Conservation (phyloP, 495 filamentous ascomycete genomes). For the Penicillium flavigenum region DNA sequence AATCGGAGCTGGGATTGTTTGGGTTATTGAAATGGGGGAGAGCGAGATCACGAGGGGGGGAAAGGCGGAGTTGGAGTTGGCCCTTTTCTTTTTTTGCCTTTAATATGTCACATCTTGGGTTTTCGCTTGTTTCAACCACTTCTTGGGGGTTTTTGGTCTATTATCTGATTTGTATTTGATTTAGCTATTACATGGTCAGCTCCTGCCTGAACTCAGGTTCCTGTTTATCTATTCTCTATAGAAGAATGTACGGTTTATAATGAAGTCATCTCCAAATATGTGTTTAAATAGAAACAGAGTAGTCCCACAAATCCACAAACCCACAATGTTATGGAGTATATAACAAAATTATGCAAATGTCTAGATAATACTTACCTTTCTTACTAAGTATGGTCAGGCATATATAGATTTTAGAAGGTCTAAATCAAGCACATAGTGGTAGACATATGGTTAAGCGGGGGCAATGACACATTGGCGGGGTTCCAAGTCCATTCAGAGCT, state of each 20-base stretch:
- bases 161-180: not conserved
- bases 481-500: slow-evolving; percentile 1
- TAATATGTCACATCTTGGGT: slow-evolving; percentile 3
- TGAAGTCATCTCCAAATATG: slow-evolving; percentile 4
- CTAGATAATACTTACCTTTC: too few relatives aligned
- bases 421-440: not conserved
- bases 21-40: not conserved
- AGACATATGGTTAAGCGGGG: not conserved
- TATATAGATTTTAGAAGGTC: not conserved
- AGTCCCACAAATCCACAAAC: not conserved
- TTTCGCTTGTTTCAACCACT: not conserved
- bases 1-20: slow-evolving; percentile 14
- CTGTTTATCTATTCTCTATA: not conserved
- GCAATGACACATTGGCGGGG: slow-evolving; percentile 2
- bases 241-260: not conserved
- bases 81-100: slow-evolving; percentile 21
- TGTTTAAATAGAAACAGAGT: not conserved
- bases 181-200: not conserved
- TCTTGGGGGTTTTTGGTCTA: not conserved
- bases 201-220: not conserved
- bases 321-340: not conserved
- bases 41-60: slow-evolving; percentile 22
- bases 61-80: slow-evolving; percentile 24
- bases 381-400: not conserved
- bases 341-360: not conserved